Conservation (phyloP, 169 alveolate species). For the Eimeria falciformis region DNA sequence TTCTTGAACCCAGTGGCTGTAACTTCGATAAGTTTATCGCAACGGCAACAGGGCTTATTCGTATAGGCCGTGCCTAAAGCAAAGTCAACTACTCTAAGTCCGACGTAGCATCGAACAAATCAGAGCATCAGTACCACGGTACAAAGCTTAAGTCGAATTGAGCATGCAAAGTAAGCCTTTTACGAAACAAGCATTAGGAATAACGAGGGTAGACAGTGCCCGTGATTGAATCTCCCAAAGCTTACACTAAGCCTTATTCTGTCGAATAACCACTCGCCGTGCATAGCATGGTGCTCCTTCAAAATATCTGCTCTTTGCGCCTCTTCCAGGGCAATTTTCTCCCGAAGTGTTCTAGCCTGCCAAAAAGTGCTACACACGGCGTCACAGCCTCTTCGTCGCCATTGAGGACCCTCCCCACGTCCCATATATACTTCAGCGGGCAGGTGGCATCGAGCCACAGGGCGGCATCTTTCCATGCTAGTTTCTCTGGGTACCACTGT, state of each 20-base stretch:
- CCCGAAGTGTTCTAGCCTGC: slow-evolving; percentile 1
- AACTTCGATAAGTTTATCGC: neutral
- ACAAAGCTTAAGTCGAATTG: neutral
- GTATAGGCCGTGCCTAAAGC: neutral
- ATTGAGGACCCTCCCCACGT: neutral
- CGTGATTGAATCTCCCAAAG: neutral
- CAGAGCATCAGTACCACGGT: neutral
- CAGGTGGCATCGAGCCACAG: neutral
- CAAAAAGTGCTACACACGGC: neutral
- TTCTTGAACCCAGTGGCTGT: neutral
- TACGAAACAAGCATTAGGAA: too few species aligned
- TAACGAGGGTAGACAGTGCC: too few species aligned
- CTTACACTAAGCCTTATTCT: neutral
- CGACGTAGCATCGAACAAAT: neutral
- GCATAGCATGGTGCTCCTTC: neutral
- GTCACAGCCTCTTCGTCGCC: too few species aligned
- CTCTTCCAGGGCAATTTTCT: slow-evolving; percentile 30
- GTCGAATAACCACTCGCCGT: slow-evolving; percentile 24
- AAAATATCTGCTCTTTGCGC: neutral
- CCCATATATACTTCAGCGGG: neutral
- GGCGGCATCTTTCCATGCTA: neutral
- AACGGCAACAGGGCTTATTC: neutral
- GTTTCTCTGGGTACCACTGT: neutral
- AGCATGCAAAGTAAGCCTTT: too few species aligned
- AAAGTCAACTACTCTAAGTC: neutral